Conservation (phyloP, 305 asterid species). For the Fraxinus ornus region DNA sequence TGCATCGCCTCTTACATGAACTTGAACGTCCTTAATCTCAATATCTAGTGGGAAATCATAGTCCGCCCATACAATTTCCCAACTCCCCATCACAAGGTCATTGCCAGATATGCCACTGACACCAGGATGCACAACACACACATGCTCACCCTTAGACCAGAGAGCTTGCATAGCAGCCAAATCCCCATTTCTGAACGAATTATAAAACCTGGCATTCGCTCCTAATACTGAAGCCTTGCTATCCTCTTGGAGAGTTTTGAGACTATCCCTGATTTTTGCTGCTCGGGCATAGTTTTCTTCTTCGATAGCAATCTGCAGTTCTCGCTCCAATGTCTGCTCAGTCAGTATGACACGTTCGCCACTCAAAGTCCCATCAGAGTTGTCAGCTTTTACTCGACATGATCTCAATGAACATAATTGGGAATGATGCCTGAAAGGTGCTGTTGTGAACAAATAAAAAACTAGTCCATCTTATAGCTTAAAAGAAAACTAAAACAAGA, state of each 20-base stretch:
- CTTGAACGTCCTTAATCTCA: conserved; percentile 76
- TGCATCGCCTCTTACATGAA: conserved; percentile 69
- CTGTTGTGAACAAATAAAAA: conserved; percentile 53
- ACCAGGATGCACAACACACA: conserved; percentile 91
- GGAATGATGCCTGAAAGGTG: conserved; percentile 44
- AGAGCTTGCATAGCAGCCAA: conserved; percentile 80
- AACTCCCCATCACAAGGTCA: conserved; percentile 95
- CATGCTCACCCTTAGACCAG: conserved; percentile 79
- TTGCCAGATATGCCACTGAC: conserved; percentile 93
- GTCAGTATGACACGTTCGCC: conserved; percentile 75
- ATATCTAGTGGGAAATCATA: conserved; percentile 85
- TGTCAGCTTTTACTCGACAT: conserved; percentile 67
- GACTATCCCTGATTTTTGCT: conserved; percentile 88
- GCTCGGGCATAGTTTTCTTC: conserved; percentile 85
- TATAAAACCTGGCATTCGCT: conserved; percentile 78
- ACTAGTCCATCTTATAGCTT: conserved; percentile 28
- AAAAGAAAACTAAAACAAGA: conserved; percentile 4
- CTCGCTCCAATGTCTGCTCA: conserved; percentile 70
- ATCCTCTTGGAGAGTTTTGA: conserved; percentile 78
- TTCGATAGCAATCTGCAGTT: conserved; percentile 65
- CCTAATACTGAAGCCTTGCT: conserved; percentile 79
- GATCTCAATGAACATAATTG: conserved; percentile 32
- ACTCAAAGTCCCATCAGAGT: conserved; percentile 67
- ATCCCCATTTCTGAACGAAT: conserved; percentile 75
- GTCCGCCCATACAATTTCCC: conserved; percentile 92